These are phyloP conservation scores for Spinacia oleracea DNA, from an alignment of 179 eudicot species.

Conservation along the genomic window DNA sequence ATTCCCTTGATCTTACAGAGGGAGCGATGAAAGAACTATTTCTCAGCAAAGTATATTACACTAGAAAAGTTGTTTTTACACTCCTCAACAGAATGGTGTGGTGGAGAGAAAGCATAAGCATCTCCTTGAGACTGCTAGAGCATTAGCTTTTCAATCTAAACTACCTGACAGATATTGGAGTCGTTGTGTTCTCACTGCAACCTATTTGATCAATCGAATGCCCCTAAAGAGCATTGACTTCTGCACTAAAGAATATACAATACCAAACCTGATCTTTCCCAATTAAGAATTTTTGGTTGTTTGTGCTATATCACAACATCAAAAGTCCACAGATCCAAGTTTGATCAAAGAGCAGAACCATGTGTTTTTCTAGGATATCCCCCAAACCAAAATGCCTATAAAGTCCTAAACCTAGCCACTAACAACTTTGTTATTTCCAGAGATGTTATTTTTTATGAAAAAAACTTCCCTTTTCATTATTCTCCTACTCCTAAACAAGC, in stretches of 20 bases:
- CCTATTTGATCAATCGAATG: neutral
- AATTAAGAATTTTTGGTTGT: neutral
- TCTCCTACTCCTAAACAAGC: neutral
- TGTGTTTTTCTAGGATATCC: neutral
- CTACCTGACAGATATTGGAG: neutral
- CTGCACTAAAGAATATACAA: neutral
- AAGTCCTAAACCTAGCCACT: neutral
- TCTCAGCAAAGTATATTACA: neutral
- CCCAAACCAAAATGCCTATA: neutral
- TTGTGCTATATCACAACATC: neutral
- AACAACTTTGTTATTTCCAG: neutral
- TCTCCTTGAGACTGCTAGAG: too few relatives aligned
- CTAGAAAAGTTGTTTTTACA: neutral
- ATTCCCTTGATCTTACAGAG: neutral
- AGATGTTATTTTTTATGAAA: neutral
- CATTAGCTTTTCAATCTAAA: too few relatives aligned
- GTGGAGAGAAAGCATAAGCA: neutral
- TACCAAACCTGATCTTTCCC: neutral
- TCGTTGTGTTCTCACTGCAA: neutral
- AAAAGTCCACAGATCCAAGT: neutral
- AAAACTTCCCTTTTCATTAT: neutral
- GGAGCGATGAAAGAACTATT: neutral
- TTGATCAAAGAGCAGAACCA: neutral
- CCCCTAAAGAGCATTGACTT: neutral
- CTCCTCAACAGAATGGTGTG: neutral